Evolutionary conservation across 495 filamentous ascomycete species (phyloP), one percentile per base, ranked within the genome.

Genomic region (Neurospora sp.): DNA sequence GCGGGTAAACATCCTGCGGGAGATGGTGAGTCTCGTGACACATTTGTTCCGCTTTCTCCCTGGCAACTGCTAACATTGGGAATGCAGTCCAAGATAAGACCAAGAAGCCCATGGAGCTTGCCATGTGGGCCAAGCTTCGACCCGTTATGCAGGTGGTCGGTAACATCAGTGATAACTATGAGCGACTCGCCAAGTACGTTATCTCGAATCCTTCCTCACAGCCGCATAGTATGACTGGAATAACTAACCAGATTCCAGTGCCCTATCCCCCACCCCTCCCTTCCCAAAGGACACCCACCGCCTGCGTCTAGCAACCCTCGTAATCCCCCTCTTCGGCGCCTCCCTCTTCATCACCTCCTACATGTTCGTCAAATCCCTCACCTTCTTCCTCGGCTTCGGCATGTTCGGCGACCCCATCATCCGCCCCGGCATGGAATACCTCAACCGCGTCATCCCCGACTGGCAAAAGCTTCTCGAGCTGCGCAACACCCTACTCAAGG

Each of bases 381-480:
- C 88, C 0, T 92, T 95, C 73, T 81, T 85, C 69, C 45, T 90
- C 61, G 93, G 93, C 12, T 84, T 93, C 70, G 88, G 84, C 20
- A 94, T 97, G 83, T 97, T 97, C 74, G 91, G 90, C 10, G 93
- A 94, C 72, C 94, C 94, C 4, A 70, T 94, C 72, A 87, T 95
- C 75, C 79, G 81, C 38, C 85, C 84, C 0, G 89, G 81, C 12
- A 75, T 92, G 3, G 80, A 84, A 35, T 88, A 87, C 75, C 80
- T 97, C 69, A 91, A 96, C 81, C 79, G 78, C 4, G 87, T 86
- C 69, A 87, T 89, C 72, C 93, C 93, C 5, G 77, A 91, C 78
- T 97, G 94, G 94, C 85, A 91, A 74, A 91, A 92, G 72, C 78
- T 90, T 4, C 83, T 96, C 22, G 89, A 93, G 74, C 83, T 92